These are phyloP conservation scores for Rosa multiflora DNA, from an alignment of 306 rosid species.

Conservation along the genomic window DNA sequence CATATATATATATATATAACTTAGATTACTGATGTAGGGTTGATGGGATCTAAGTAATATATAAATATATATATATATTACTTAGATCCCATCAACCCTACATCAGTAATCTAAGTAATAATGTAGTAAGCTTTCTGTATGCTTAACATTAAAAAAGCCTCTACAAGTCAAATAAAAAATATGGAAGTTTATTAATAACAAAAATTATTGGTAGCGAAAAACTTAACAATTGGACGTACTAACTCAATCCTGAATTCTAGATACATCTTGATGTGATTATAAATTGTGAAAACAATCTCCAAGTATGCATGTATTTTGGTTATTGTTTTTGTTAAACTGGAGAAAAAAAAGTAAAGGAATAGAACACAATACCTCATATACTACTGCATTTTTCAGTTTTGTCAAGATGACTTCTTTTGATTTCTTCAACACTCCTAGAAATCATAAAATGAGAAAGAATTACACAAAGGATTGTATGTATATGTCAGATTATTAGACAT, in stretches of 20 bases:
- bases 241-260: neutral
- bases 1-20: too few relatives aligned
- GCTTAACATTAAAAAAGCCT: neutral
- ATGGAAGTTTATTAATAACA: neutral
- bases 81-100: neutral
- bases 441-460: slow-evolving; percentile 18
- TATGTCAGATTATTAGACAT: slow-evolving; percentile 1
- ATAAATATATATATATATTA: neutral
- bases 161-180: neutral
- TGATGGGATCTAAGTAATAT: too few relatives aligned
- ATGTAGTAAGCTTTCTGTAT: neutral
- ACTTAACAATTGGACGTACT: neutral
- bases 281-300: neutral
- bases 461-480: neutral
- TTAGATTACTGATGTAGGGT: too few relatives aligned
- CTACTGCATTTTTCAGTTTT: slow-evolving; percentile 42
- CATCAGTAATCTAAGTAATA: neutral
- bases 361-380: slow-evolving; percentile 47
- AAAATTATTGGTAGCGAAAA: neutral
- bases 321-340: neutral
- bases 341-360: neutral
- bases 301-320: neutral
- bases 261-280: neutral
- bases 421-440: slow-evolving; percentile 71
- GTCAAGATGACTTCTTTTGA: slow-evolving; percentile 55